Percentiles rank a stretch among this genome's conserved stretches.
Conservation (phyloP, 768 basidiomycete genomes). For the Agrocybe chaxingu region DNA sequence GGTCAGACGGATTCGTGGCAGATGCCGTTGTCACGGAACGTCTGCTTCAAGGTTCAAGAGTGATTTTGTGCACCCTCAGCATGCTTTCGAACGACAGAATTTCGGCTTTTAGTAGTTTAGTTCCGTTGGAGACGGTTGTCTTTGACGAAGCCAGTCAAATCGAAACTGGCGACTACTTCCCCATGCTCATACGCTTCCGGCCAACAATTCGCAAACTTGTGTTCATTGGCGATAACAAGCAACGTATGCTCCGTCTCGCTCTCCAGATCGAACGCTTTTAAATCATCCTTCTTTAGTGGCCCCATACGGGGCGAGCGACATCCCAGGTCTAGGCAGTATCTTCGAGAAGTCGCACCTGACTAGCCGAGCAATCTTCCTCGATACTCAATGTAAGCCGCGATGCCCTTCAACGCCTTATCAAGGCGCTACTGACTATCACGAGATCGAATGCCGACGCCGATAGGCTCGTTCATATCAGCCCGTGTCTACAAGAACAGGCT, state of each 20-base stretch:
- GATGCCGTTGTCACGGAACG: constrained; percentile 17
- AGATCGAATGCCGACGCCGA: constrained; percentile 64
- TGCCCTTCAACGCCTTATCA: background rate
- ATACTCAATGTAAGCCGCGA: constrained; percentile 55
- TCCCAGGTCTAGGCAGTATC: constrained; percentile 49
- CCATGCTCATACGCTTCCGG: constrained; percentile 32
- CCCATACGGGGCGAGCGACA: constrained; percentile 57
- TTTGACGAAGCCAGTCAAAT: constrained; percentile 59
- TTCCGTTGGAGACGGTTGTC: constrained; percentile 38
- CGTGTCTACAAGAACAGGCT: constrained; percentile 55
- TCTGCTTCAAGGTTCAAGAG: constrained; percentile 37
- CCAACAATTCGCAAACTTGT: constrained; percentile 36
- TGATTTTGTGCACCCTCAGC: constrained; percentile 65
- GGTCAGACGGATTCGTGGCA: constrained; percentile 30
- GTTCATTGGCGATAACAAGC: constrained; percentile 55
- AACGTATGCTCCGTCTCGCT: constrained; percentile 29
- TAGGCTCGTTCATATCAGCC: constrained; percentile 60
- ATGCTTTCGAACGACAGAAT: constrained; percentile 49
- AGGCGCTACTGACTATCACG: background rate
- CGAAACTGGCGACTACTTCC: constrained; percentile 43
- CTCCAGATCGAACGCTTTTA: constrained; percentile 11
- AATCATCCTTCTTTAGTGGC: constrained; percentile 44
- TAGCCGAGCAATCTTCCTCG: constrained; percentile 39
- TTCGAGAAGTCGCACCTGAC: constrained; percentile 57
- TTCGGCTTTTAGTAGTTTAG: constrained; percentile 19